Conservation (phyloP, 345 rosid species). For the Brassica napus region DNA sequence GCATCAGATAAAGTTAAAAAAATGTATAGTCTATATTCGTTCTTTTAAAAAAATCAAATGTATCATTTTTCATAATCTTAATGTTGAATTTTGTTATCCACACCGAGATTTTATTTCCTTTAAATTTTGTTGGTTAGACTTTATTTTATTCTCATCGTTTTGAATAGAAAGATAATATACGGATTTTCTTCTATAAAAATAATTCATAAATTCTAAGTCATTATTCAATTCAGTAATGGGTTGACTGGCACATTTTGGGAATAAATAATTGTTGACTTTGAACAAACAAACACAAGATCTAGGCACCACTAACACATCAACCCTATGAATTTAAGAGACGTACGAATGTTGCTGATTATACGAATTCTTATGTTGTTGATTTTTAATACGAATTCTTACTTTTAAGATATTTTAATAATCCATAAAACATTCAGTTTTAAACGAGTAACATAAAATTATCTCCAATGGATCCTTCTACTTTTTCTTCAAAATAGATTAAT, state of each 20-base stretch:
- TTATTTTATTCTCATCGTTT: neutral
- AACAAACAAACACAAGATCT: neutral
- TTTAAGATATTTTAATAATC: neutral
- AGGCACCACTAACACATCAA: neutral
- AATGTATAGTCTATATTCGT: neutral
- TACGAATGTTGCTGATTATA: too few species aligned
- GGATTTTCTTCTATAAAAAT: neutral
- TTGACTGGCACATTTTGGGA: neutral
- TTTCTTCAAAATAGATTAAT: neutral
- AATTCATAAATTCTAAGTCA: neutral
- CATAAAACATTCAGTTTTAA: neutral
- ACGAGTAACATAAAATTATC: neutral
- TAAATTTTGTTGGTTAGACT: neutral
- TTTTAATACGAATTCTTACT: too few species aligned
- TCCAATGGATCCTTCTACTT: neutral
- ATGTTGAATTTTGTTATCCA: neutral
- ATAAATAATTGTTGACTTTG: neutral
- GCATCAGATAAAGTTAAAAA: neutral
- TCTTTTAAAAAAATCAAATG: neutral
- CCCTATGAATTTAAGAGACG: neutral
- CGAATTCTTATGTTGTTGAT: too few species aligned
- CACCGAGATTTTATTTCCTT: neutral
- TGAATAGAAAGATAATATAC: neutral
- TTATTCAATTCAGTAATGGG: neutral
- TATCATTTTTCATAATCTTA: neutral